These are phyloP conservation scores for Telfairia occidentalis DNA, from an alignment of 331 rosid genomes.

Conservation along the genomic window DNA sequence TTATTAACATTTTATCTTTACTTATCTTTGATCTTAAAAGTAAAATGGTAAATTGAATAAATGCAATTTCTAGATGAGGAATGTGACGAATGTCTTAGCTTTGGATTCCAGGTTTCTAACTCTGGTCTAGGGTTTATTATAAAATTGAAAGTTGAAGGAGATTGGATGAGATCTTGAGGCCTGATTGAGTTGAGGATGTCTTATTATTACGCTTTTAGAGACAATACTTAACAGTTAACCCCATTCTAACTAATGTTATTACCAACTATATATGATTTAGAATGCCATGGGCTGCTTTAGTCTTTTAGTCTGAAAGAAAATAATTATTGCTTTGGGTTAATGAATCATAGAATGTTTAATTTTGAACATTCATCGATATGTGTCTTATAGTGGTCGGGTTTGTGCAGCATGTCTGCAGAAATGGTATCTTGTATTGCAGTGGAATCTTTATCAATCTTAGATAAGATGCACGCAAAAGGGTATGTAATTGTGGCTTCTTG, in stretches of 20 bases:
- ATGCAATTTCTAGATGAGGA: background rate
- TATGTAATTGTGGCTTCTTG: conserved; percentile 17
- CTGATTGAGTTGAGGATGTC: background rate
- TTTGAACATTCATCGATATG: background rate
- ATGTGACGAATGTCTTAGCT: background rate
- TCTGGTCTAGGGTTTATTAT: background rate
- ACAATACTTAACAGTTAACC: background rate
- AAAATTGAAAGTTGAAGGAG: background rate
- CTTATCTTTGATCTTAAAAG: background rate
- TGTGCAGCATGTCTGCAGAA: conserved; percentile 69
- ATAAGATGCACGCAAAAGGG: conserved; percentile 61
- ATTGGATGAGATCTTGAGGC: background rate
- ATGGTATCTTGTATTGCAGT: conserved; percentile 93
- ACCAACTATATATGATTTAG: background rate
- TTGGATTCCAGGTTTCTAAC: background rate
- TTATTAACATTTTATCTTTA: background rate
- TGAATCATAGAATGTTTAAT: background rate
- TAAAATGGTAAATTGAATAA: background rate
- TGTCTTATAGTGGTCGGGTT: conserved; percentile 3
- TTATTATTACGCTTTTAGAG: background rate
- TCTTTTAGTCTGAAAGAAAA: background rate
- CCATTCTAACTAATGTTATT: background rate
- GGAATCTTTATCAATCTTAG: conserved; percentile 57
- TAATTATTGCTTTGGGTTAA: background rate
- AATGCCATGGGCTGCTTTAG: background rate